Evolutionary conservation across 371 early-diverging fungal species (phyloP), one percentile per base, ranked within the genome.

Genomic region (Zancudomyces culisetae): DNA sequence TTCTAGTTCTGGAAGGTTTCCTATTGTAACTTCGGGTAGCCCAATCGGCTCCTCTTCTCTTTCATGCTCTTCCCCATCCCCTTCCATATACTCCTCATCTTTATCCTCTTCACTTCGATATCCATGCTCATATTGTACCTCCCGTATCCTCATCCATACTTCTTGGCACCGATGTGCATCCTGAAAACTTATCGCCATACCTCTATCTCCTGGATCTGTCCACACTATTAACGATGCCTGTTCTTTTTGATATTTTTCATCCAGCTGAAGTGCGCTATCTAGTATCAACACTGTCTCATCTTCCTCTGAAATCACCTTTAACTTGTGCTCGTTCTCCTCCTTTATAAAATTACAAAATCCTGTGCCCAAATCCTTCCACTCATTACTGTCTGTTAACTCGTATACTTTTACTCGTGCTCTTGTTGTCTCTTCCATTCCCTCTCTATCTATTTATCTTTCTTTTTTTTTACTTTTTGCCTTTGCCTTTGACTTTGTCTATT

Each of bases 131-230:
- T 23, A 42, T 42, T 69, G 63, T 51, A 70, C 69, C 53, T 55
- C 66, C 50, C 46, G 61, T 43, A 53, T 62, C 58, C 51, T 60
- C 42, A 58, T 68, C 70, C 68, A 72, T 60, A 43, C 54, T 59
- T 41, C 51, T 29, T 26, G 68, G 54, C 91, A 90, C 23, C 88
- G 87, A 10, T 70, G 78, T 20, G 77, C 72, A 54, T 87, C 85
- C 71, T 90, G 85, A 62, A 94, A 94, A 58, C 89, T 88, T 27
- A 94, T 70, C 3, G 94, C 92, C 21, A 88, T 65, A 58, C 91
- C 92, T 29, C 69, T 59, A 15, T 76, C 76, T 27, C 73, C 71
- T 6, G 76, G 78, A 51, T 90, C 90, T 15, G 85, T 81, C 92
- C 92, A 93, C n/a, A 87, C 81, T 65, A 92, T 87, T 56, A 90